Evolutionary conservation across 257 asterid genomes (phyloP).

Genomic region (Leptodermis oblonga): DNA sequence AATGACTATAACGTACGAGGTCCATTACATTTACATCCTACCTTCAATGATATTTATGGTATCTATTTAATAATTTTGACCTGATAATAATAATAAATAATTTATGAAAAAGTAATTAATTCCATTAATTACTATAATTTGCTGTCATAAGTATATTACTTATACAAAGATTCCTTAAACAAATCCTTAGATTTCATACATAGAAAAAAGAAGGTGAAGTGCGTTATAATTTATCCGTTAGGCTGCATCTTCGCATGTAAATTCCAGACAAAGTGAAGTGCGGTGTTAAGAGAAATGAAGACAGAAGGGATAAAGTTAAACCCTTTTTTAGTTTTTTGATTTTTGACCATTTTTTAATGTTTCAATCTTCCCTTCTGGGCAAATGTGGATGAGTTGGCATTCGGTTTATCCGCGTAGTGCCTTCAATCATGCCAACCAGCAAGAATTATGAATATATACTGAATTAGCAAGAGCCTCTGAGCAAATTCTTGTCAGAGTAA

Average conservation of each 20-base stretch:
- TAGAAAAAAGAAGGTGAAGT: too few species aligned
- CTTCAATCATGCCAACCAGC: constrained; percentile 14
- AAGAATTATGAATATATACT: neutral
- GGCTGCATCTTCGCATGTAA: neutral
- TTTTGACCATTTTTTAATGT: constrained; percentile 12
- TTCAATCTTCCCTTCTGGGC: neutral
- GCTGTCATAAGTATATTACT: too few species aligned
- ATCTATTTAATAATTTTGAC: too few species aligned
- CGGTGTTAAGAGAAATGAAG: neutral
- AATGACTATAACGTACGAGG: too few species aligned
- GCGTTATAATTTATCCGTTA: neutral
- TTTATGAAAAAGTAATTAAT: too few species aligned
- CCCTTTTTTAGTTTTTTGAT: neutral
- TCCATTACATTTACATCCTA: too few species aligned
- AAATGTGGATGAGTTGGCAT: constrained; percentile 15
- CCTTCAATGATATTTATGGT: too few species aligned
- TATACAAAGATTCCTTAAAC: too few species aligned
- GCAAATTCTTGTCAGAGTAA: neutral
- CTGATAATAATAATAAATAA: too few species aligned
- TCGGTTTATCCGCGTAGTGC: neutral
- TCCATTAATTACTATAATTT: too few species aligned
- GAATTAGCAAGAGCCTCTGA: too few species aligned
- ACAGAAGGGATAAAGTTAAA: constrained; percentile 7
- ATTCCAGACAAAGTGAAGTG: constrained; percentile 3
- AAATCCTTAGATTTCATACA: too few species aligned